These are phyloP conservation scores for Linnemannia schmuckeri DNA, from an alignment of 192 early-diverging fungal genomes.

Conservation along the genomic window DNA sequence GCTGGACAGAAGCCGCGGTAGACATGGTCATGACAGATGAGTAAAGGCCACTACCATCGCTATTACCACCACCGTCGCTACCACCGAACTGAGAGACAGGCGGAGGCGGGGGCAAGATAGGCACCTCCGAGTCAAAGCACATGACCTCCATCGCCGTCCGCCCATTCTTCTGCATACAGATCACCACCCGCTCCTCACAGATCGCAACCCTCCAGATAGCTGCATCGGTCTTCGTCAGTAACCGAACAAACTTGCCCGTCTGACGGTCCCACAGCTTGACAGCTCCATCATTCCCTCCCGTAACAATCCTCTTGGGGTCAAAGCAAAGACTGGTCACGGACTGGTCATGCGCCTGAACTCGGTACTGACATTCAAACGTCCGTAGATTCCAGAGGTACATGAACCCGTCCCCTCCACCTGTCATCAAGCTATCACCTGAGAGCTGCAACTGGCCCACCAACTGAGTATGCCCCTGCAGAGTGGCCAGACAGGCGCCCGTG, in stretches of 20 bases:
- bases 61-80: background rate
- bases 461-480: conserved; percentile 91
- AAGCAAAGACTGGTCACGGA: conserved; percentile 98
- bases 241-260: conserved; percentile 86
- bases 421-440: conserved; percentile 85
- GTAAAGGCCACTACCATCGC: background rate
- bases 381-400: conserved; percentile 92
- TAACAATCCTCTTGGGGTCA: conserved; percentile 92
- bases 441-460: conserved; percentile 95
- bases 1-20: background rate
- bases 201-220: conserved; percentile 87
- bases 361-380: conserved; percentile 68
- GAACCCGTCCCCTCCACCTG: conserved; percentile 93
- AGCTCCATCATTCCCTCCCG: conserved; percentile 89
- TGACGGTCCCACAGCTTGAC: conserved; percentile 96
- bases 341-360: conserved; percentile 78
- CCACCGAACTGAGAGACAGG: background rate
- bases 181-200: conserved; percentile 67
- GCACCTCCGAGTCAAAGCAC: conserved; percentile 70
- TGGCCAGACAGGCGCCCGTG: conserved; percentile 83
- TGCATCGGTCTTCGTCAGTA: conserved; percentile 82
- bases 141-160: conserved; percentile 79
- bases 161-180: conserved; percentile 69
- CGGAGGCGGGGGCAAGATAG: conserved; percentile 12
- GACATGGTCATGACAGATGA: background rate